phyloP scores from a whole-genome alignment of 2,329 filamentous ascomycete genomes.

The Rutstroemia sp. region DNA sequence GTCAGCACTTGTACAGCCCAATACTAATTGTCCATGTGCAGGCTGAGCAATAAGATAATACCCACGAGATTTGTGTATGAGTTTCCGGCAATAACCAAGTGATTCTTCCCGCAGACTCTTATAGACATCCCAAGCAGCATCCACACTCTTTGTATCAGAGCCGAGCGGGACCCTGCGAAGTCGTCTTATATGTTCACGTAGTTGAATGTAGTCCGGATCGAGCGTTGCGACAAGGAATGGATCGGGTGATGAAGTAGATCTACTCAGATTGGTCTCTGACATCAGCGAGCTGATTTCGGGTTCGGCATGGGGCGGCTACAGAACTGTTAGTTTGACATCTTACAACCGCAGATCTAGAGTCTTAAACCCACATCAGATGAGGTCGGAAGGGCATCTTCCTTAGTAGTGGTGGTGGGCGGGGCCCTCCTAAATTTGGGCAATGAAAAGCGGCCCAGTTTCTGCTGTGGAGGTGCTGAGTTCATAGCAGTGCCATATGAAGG shows the following conservation, averaged over 20 bases:
- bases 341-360: not conserved
- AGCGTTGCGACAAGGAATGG: slow-evolving; percentile 17
- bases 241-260: slow-evolving; percentile 22
- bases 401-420: not conserved
- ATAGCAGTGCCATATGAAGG: not conserved
- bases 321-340: slow-evolving; percentile 4
- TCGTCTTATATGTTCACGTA: slow-evolving; percentile 23
- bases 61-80: slow-evolving; percentile 36
- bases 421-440: not conserved
- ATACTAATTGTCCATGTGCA: not conserved
- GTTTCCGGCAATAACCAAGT: slow-evolving; percentile 33
- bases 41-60: not conserved
- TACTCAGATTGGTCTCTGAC: slow-evolving; percentile 16
- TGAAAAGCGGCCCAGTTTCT: slow-evolving; percentile 2
- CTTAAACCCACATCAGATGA: not conserved
- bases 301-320: slow-evolving; percentile 16
- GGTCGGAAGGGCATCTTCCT: not conserved
- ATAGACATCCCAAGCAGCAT: slow-evolving; percentile 39
- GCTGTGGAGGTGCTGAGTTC: not conserved
- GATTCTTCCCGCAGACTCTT: slow-evolving; percentile 36
- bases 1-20: not conserved
- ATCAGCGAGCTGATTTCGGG: slow-evolving; percentile 17
- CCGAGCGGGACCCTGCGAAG: slow-evolving; percentile 19
- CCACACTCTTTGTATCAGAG: slow-evolving; percentile 30
- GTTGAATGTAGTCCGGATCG: slow-evolving; percentile 25